Evolutionary conservation across 1,139 yeast genomes (phyloP).

Genomic region (Yamadazyma triangularis): DNA sequence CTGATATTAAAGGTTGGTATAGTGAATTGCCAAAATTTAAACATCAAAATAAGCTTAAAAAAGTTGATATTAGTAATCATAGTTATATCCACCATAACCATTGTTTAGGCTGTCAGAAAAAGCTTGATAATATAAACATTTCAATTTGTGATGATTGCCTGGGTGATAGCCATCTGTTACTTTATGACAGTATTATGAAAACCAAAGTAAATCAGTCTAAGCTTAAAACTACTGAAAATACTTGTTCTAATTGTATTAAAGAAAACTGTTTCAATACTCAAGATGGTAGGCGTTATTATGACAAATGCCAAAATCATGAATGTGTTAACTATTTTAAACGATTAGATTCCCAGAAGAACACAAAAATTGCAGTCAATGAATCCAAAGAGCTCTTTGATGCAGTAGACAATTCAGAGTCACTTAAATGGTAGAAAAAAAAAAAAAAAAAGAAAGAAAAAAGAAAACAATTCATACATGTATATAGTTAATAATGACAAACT

Average conservation of each 20-base stretch:
- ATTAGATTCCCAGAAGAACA: conserved; percentile 14
- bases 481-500: no score
- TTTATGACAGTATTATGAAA: conserved; percentile 16
- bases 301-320: conserved; percentile 26
- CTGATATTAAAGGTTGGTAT: conserved; percentile 75
- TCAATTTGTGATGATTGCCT: conserved; percentile 21
- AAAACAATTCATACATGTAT: no score
- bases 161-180: conserved; percentile 15
- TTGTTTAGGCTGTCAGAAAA: conserved; percentile 24
- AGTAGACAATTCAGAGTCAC: no score
- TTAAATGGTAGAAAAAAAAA: no score
- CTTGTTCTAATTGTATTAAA: conserved; percentile 25
- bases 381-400: not conserved
- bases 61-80: conserved; percentile 11
- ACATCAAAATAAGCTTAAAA: not conserved
- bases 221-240: conserved; percentile 10
- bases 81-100: conserved; percentile 14
- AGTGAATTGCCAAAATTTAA: conserved; percentile 51
- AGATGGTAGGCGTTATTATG: conserved; percentile 8
- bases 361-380: not conserved
- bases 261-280: conserved; percentile 7
- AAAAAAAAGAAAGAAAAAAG: no score
- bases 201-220: conserved; percentile 12
- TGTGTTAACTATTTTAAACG: conserved; percentile 23
- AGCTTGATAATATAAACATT: conserved; percentile 4